Evolutionary conservation across 441 rosid species (phyloP), one percentile per base, ranked within the genome.

Genomic region (Euphorbia celastroides): DNA sequence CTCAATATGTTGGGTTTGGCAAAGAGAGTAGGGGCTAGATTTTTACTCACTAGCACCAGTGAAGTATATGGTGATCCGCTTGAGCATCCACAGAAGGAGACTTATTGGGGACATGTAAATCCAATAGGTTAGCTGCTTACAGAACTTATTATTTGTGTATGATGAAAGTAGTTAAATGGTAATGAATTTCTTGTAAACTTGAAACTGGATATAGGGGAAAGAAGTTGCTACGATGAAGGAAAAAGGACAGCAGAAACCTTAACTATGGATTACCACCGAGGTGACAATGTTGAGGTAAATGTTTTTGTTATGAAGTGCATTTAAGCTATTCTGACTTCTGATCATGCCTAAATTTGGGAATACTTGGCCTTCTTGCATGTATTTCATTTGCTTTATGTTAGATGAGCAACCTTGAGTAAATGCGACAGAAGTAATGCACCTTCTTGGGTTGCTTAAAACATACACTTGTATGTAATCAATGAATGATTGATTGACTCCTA

Each of bases 41-140:
- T 92, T 70, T 66, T 92, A 66, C 83, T 92, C 44, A 89, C 98
- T 16, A 92, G 98, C 68, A 92, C 98, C 56, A 86, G 92, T 66
- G 98, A 92, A 84, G 98, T 92, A 1, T 92, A 92, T 70, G 98
- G 98, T 4, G 98, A 92, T 80, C 98, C 98, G 41, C 86, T 92
- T 23, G 95, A 92, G 70, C 98, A 89, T 54, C 98, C 98, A 3
- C 96, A 92, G 84, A 90, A 85, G 60, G 98, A 92, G 86, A 92
- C 98, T 41, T 92, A 92, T 80, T 92, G 98, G 98, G 98, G 98
- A 75, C 89, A 92, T 84, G 98, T 92, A 71, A 92, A 92, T 78
- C 98, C 98, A 64, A 92, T 92, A 65, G 7, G 71, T 62, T 72
- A 65, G 79, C 64, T 7, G 46, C 10, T 17, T 9, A 27, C 8